A percentile compares a stretch with the other conserved stretches of the same genome.
Evolutionary conservation across 129 eudicot species (phyloP).

Genomic region (Daucus carota): DNA sequence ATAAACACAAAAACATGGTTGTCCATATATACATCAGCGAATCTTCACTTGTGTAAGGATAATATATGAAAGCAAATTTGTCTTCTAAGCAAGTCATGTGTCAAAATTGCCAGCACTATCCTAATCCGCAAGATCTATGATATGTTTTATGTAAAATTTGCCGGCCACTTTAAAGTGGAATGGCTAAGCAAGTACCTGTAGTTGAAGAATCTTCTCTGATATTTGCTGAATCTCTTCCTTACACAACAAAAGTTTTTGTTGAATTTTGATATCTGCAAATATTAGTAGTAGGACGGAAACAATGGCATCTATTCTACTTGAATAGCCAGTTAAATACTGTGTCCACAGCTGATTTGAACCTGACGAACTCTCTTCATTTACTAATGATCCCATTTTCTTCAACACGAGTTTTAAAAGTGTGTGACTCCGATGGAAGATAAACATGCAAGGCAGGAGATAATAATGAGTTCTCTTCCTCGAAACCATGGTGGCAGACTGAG

Average conservation of each 20-base stretch:
- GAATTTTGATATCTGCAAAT: constrained; percentile 41
- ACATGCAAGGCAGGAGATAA: constrained; percentile 57
- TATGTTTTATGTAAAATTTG: neutral
- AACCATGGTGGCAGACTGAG: constrained; percentile 10
- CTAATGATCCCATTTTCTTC: constrained; percentile 35
- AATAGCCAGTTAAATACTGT: constrained; percentile 18
- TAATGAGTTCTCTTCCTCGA: constrained; percentile 30
- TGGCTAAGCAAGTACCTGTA: constrained; percentile 31
- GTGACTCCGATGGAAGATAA: constrained; percentile 43
- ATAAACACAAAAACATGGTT: neutral
- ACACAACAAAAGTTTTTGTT: constrained; percentile 29
- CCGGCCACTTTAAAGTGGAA: neutral
- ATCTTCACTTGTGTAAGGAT: neutral
- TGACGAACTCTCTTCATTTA: constrained; percentile 23
- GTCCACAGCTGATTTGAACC: constrained; percentile 15
- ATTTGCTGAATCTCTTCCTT: constrained; percentile 40
- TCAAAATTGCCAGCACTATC: neutral
- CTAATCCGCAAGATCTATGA: neutral
- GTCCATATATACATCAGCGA: neutral
- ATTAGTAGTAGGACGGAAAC: constrained; percentile 34
- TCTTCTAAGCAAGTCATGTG: neutral
- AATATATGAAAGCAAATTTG: neutral
- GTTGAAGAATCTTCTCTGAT: constrained; percentile 28
- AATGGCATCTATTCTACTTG: constrained; percentile 40
- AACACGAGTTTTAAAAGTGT: constrained; percentile 38